Evolutionary conservation across 768 basidiomycete genomes (phyloP), one percentile per base, ranked within the genome.

Genomic region (Hemileccinum impolitum): DNA sequence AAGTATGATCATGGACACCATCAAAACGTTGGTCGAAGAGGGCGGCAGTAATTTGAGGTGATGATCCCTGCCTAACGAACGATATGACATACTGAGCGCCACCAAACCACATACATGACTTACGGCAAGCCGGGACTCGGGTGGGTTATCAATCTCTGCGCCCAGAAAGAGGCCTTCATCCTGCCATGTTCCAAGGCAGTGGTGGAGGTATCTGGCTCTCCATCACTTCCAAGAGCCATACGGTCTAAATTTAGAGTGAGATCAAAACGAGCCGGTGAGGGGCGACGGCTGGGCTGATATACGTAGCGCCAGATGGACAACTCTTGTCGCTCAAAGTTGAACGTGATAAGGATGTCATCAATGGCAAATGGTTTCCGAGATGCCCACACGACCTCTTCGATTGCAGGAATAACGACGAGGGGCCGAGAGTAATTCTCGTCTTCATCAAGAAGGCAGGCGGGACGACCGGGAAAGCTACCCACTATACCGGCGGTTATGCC

Each of bases 81-180:
- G 28, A 38, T 31, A 30, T 48, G 43, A 51, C 41, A 45, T 39
- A 46, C 23, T 25, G 9, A 55, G 35, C 23, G 15, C 25, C 30
- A n/a, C 3, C 1, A 28, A 23, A 37, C 42, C 0, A 25, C 13
- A 52, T 32, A 49, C 21, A 23, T 44, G 65, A 58, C 80, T 70
- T 61, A 90, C 89, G 80, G 77, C 38, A 59, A 59, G 40, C 67
- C 62, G 0, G 72, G 55, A 15, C 82, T 70, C n/a, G 76, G 70
- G 45, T 77, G 74, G 13, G 75, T 71, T 45, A 73, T 65, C 14
- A 91, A 54, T 43, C 68, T 74, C 55, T 90, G 81, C 67, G 85
- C 79, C 88, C 89, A 91, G 59, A 81, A 86, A 0, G 81, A 73
- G 2, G 85, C 78, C 45, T 79, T 81, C 81, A 88, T 84, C 51